Conservation (phyloP, 345 rosid genomes). For the Pseudoturritis turrita region DNA sequence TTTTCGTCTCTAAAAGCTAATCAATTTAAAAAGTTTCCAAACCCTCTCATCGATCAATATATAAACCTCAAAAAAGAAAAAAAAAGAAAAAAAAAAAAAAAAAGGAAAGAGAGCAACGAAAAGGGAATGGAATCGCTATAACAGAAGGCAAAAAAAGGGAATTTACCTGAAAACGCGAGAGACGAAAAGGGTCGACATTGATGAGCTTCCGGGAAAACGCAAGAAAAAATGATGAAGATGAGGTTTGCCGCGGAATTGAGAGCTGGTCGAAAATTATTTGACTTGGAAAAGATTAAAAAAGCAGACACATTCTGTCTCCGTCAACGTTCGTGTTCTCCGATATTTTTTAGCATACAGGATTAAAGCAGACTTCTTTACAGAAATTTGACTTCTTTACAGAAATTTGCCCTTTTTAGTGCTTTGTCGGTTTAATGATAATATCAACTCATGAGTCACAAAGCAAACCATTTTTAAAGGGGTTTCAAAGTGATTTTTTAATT, state of each 20-base stretch:
- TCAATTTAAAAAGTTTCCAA: slow-evolving; percentile 3
- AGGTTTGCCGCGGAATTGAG: slow-evolving; percentile 24
- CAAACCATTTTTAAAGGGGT: too few relatives aligned
- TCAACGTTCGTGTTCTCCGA: slow-evolving; percentile 1
- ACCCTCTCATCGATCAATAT: background rate
- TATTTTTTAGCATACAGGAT: background rate
- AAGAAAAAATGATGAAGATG: background rate
- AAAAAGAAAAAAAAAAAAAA: background rate
- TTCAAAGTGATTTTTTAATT: too few relatives aligned
- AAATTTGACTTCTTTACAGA: too few relatives aligned
- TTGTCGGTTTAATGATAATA: too few relatives aligned
- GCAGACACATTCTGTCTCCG: slow-evolving; percentile 4
- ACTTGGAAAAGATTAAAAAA: slow-evolving; percentile 1
- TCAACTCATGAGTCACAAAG: too few relatives aligned
- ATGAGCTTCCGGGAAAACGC: background rate
- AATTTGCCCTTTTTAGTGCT: too few relatives aligned
- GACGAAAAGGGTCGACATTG: slow-evolving; percentile 14
- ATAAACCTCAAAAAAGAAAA: background rate
- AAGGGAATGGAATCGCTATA: too few relatives aligned
- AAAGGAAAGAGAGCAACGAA: too few relatives aligned
- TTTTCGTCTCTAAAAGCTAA: slow-evolving; percentile 14
- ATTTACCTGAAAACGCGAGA: background rate
- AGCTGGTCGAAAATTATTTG: slow-evolving; percentile 6
- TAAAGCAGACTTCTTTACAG: background rate
- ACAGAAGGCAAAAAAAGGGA: background rate